These are phyloP conservation scores for Trametes gibbosa DNA, from an alignment of 768 basidiomycete genomes.

Conservation along the genomic window DNA sequence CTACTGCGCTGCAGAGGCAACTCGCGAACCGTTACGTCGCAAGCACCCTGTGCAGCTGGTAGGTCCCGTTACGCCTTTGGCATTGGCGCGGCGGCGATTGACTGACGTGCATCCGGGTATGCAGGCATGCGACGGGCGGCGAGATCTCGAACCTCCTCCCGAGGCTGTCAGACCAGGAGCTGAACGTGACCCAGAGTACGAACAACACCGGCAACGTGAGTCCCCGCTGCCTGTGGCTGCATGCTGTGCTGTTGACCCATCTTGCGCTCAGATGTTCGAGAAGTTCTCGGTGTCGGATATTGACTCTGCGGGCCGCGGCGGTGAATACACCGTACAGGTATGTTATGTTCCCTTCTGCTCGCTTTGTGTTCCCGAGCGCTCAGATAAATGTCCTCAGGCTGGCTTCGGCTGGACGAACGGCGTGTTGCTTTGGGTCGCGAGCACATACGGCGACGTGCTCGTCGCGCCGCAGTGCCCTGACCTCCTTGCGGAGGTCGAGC, in stretches of 20 bases:
- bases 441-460: slow-evolving; percentile 59
- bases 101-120: background rate
- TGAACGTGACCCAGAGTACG: slow-evolving; percentile 65
- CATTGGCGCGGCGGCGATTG: background rate
- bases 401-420: slow-evolving; percentile 93
- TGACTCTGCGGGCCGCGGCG: slow-evolving; percentile 75
- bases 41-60: slow-evolving; percentile 90
- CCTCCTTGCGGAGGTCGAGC: slow-evolving; percentile 21
- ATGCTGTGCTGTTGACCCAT: background rate
- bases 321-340: slow-evolving; percentile 86
- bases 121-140: slow-evolving; percentile 85
- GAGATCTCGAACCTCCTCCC: slow-evolving; percentile 69
- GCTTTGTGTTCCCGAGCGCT: background rate
- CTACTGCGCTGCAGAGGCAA: slow-evolving; percentile 56
- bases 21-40: slow-evolving; percentile 84
- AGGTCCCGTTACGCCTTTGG: slow-evolving; percentile 22
- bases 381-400: slow-evolving; percentile 36
- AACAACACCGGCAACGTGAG: slow-evolving; percentile 74
- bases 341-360: slow-evolving; percentile 16
- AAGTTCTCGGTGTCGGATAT: slow-evolving; percentile 81
- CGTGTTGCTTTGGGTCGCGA: slow-evolving; percentile 71
- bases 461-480: slow-evolving; percentile 63
- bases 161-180: slow-evolving; percentile 62
- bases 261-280: slow-evolving; percentile 71
- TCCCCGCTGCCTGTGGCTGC: slow-evolving; percentile 9